Evolutionary conservation across 108 stramenopile species (phyloP).

Genomic region (Aurantiochytrium sp.): DNA sequence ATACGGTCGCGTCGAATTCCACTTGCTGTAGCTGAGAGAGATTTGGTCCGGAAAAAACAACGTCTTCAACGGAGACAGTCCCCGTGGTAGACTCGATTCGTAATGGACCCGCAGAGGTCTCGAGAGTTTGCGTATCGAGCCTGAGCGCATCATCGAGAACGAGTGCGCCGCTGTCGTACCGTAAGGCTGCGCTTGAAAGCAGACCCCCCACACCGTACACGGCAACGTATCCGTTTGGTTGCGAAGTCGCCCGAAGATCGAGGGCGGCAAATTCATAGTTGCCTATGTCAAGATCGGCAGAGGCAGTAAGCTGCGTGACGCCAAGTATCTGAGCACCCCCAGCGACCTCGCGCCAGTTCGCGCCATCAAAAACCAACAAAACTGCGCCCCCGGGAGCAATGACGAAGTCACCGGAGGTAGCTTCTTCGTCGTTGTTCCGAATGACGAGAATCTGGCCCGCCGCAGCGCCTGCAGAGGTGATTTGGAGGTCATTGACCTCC

Average conservation of each 20-base stretch:
- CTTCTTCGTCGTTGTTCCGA: not conserved
- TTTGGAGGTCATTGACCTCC: not conserved
- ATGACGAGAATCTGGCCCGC: not conserved
- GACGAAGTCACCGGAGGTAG: not conserved
- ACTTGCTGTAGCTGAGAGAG: no score
- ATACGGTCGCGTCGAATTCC: no score
- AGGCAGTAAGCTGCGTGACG: not conserved
- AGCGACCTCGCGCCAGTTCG: not conserved
- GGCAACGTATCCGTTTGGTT: not conserved
- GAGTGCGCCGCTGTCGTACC: not conserved
- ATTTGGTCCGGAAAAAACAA: not conserved
- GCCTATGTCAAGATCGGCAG: not conserved
- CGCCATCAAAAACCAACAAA: not conserved
- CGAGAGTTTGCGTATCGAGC: not conserved
- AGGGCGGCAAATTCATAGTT: not conserved
- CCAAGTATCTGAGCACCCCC: not conserved
- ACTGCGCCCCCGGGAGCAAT: not conserved
- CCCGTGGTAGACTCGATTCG: not conserved
- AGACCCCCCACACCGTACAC: not conserved
- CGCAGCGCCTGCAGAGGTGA: not conserved
- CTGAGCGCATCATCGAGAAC: not conserved
- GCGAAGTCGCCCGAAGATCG: not conserved
- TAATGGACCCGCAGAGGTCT: not conserved
- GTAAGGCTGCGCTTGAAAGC: not conserved
- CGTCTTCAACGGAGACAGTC: not conserved